Evolutionary conservation across 1,284 basidiomycete species (phyloP).

Genomic region (Puccinia hordei): DNA sequence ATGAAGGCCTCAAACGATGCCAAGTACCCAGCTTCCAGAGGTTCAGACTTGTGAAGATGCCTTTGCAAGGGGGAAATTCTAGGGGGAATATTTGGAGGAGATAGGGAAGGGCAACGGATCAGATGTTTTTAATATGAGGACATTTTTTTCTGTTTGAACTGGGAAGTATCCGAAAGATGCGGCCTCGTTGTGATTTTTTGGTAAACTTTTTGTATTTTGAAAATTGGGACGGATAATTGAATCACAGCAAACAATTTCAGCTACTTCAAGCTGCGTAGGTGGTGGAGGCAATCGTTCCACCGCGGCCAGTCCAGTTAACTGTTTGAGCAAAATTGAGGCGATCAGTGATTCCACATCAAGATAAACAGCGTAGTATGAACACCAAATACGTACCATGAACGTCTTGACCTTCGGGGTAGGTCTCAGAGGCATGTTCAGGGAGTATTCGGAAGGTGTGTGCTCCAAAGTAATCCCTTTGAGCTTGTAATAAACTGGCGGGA

Average conservation of each 20-base stretch:
- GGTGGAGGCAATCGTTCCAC: constrained; percentile 87
- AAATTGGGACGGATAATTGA: background rate
- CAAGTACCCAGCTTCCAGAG: too few species aligned
- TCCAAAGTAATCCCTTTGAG: constrained; percentile 69
- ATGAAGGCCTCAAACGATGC: too few species aligned
- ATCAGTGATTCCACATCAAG: background rate
- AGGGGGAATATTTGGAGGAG: too few species aligned
- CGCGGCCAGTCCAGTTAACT: constrained; percentile 71
- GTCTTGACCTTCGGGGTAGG: constrained; percentile 76
- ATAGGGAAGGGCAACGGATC: too few species aligned
- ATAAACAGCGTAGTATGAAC: constrained; percentile 45
- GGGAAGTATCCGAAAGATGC: background rate
- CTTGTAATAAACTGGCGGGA: constrained; percentile 88
- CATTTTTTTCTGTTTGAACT: background rate
- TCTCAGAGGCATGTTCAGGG: constrained; percentile 81
- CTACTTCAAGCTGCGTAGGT: constrained; percentile 79
- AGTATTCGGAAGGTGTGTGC: constrained; percentile 89
- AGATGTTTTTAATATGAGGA: too few species aligned
- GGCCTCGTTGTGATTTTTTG: background rate
- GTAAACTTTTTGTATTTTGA: too few species aligned
- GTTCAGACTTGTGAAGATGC: too few species aligned
- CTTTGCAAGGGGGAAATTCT: too few species aligned
- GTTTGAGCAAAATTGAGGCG: constrained; percentile 33
- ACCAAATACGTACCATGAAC: constrained; percentile 69
- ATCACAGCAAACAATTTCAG: too few species aligned